Evolutionary conservation across 1,139 yeast species (phyloP), one percentile per base, ranked within the genome.

Genomic region (Diutina catenulata): DNA sequence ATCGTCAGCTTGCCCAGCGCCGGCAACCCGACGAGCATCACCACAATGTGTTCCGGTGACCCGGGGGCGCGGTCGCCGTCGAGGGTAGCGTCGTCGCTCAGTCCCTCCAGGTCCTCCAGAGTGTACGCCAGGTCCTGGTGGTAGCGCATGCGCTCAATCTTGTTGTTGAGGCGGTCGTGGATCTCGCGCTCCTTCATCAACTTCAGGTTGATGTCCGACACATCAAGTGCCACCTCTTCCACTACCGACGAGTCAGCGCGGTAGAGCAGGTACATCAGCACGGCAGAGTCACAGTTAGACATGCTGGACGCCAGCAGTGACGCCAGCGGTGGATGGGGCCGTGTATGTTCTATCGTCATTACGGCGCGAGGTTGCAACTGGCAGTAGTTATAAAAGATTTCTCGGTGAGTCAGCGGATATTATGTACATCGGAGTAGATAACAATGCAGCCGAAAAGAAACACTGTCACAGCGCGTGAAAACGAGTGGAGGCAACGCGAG

Each of bases 1-100:
- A 78, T 59, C 8, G 86, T 74, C 18, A 82, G 75, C 55, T 80
- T 80, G 3, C 87, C 88, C 19, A 74, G 64, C 1, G 87, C 87
- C 0, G 88, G 87, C 36, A 80, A 59, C 0, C 87, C 88, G 10
- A 78, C 78, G 36, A 79, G 52, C 40, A 80, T 62, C 13, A 76
- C 50, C 19, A 56, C 46, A 32, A 56, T 53, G 40, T 50, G 56
- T 10, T 6, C n/a, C 8, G 24, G n/a, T n/a, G 11, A n/a, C 24
- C 11, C 24, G 4, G 35, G 3, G 5, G 21, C 19, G 4, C 8
- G 25, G 22, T 29, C 33, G 3, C 19, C 33, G 15, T 9, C 11
- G 18, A 21, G 15, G 2, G n/a, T 9, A 7, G 5, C 14, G 7
- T 18, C 23, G 3, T 5, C 22, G 3, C 16, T 25, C 4, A 15